These are phyloP conservation scores for Alternaria arbusti DNA, from an alignment of 2,329 filamentous ascomycete species.

Conservation along the genomic window DNA sequence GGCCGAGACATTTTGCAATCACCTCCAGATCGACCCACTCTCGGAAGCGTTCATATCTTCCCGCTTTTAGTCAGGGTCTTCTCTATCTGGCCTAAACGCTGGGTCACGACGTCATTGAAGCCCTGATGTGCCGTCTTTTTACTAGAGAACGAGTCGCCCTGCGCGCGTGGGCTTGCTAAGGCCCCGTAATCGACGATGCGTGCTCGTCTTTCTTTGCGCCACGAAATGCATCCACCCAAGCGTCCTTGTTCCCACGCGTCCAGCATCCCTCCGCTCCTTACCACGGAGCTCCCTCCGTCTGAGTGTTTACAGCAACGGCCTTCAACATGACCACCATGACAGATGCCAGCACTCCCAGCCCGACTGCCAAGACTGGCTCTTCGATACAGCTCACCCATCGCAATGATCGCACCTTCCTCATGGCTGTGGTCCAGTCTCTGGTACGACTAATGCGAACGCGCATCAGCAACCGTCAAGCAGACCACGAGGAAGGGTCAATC, in stretches of 20 bases:
- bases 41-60: not conserved
- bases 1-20: not conserved
- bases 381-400: constrained; percentile 47
- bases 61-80: constrained; percentile 5
- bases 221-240: constrained; percentile 6
- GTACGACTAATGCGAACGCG: constrained; percentile 46
- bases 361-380: constrained; percentile 2
- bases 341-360: not conserved
- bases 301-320: not conserved
- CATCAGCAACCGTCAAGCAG: constrained; percentile 38
- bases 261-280: not conserved
- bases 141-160: constrained; percentile 2
- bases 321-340: not conserved
- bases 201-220: not conserved
- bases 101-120: constrained; percentile 12
- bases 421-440: constrained; percentile 47
- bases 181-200: constrained; percentile 6
- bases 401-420: constrained; percentile 49
- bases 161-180: not conserved
- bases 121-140: not conserved
- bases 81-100: not conserved
- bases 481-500: constrained; percentile 51
- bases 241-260: not conserved
- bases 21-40: constrained; percentile 4
- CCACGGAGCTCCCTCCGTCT: not conserved